phyloP scores from a whole-genome alignment of 306 rosid genomes.

The Lathyrus tuberosus region DNA sequence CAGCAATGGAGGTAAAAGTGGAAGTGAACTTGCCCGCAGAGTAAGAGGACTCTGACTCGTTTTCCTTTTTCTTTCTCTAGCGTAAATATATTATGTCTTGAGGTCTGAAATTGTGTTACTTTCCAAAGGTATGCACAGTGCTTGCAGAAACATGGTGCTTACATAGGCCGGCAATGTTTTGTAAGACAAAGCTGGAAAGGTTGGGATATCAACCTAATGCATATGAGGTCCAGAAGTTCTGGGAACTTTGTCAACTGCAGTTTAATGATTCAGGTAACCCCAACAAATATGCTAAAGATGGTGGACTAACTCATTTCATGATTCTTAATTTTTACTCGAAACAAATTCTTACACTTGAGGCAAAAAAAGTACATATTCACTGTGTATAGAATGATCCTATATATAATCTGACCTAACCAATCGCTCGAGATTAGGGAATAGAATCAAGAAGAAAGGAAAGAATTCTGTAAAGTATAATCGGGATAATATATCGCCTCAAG shows the following conservation, averaged over 20 bases:
- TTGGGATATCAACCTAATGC: conserved; percentile 73
- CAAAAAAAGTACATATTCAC: neutral
- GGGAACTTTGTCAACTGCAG: conserved; percentile 82
- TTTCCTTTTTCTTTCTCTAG: conserved; percentile 31
- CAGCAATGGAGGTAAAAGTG: conserved; percentile 49
- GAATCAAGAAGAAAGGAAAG: conserved; percentile 3
- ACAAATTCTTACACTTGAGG: conserved; percentile 19
- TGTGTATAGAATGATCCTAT: neutral
- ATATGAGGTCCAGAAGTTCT: conserved; percentile 59
- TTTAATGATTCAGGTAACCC: conserved; percentile 71
- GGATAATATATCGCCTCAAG: neutral
- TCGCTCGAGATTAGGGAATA: neutral
- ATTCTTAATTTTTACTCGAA: conserved; percentile 29
- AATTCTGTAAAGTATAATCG: neutral
- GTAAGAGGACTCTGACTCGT: conserved; percentile 54
- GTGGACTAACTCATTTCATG: conserved; percentile 13
- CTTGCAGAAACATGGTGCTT: conserved; percentile 72
- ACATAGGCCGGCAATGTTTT: conserved; percentile 53
- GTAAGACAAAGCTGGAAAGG: conserved; percentile 64
- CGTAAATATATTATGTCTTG: conserved; percentile 15
- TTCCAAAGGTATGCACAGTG: conserved; percentile 70
- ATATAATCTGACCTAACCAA: conserved; percentile 2
- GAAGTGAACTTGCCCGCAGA: conserved; percentile 77
- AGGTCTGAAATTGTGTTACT: conserved; percentile 44
- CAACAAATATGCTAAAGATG: conserved; percentile 11